Base-by-base conservation (phyloP, 768 basidiomycete genomes). In the Mycena metata region DNA sequence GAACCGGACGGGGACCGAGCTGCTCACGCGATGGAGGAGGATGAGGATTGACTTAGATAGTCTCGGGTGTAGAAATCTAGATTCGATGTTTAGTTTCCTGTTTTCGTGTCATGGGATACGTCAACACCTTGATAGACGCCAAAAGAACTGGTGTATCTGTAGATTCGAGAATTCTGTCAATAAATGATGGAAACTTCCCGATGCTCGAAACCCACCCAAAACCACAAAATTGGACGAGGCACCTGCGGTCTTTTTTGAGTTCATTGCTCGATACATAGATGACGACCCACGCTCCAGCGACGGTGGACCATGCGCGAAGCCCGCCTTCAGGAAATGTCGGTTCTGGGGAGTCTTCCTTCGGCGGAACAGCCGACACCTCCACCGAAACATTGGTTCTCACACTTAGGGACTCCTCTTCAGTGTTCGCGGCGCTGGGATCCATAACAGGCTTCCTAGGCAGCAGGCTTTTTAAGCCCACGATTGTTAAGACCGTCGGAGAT, bases 21-120 rank as follows among this genome's bases (percentile, higher is more conserved):
- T n/a, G n/a, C n/a, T n/a, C 70, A 79, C 79, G 79, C 78, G 42
- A 82, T 81, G 36, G 78, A 77, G n/a, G 79, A 81, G 9, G 81
- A 75, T 24, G 79, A 75, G 42, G 76, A 78, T 10, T 75, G 70
- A 42, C 67, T 70, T 43, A 85, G 73, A 52, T 82, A 83, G 42
- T 71, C 69, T 15, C 82, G 81, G 17, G 79, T 77, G 49, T 85
- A 80, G 30, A 80, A 80, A 59, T 85, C 85, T 74, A 67, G 52
- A 21, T 83, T 80, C 6, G 83, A 24, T 5, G 17, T n/a, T 17
- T 2, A 49, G 8, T 6, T 13, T 23, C 35, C 11, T 13, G 2
- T 15, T 45, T 2, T n/a, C 11, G 5, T 5, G 19, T 23, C 17
- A 19, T 35, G 43, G 17, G 54, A 8, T 64, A 60, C 36, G 71